These are phyloP conservation scores for Tuber microsphaerosporum DNA, from an alignment of 495 filamentous ascomycete genomes.

Conservation along the genomic window DNA sequence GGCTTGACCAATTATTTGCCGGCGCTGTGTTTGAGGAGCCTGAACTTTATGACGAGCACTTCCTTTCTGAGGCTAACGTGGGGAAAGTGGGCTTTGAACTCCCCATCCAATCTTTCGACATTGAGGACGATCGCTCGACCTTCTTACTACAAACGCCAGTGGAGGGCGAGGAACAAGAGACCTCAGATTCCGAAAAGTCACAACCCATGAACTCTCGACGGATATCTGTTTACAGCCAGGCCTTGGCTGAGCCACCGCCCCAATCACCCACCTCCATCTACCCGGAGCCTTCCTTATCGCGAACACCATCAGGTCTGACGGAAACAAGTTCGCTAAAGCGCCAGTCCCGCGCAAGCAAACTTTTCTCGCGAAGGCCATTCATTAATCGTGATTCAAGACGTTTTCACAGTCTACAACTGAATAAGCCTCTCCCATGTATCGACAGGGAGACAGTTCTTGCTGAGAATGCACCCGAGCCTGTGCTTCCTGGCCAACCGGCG, in stretches of 20 bases:
- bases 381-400: conserved; percentile 19
- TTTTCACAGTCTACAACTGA: conserved; percentile 29
- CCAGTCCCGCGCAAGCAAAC: conserved; percentile 24
- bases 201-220: conserved; percentile 16
- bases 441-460: conserved; percentile 20
- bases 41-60: conserved; percentile 27
- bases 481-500: conserved; percentile 21
- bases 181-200: conserved; percentile 17
- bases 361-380: conserved; percentile 19
- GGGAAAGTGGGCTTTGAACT: conserved; percentile 26
- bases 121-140: conserved; percentile 15
- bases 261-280: conserved; percentile 33
- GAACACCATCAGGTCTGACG: conserved; percentile 22
- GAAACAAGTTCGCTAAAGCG: conserved; percentile 12
- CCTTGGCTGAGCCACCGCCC: conserved; percentile 23
- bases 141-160: conserved; percentile 21
- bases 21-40: conserved; percentile 33
- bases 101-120: conserved; percentile 27
- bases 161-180: background rate
- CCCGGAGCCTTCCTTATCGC: conserved; percentile 35
- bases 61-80: conserved; percentile 18
- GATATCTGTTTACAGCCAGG: conserved; percentile 27
- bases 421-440: conserved; percentile 35
- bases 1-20: conserved; percentile 32
- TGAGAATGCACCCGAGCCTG: conserved; percentile 32